Conservation (phyloP, 495 filamentous ascomycete species). For the Neurospora sp. region DNA sequence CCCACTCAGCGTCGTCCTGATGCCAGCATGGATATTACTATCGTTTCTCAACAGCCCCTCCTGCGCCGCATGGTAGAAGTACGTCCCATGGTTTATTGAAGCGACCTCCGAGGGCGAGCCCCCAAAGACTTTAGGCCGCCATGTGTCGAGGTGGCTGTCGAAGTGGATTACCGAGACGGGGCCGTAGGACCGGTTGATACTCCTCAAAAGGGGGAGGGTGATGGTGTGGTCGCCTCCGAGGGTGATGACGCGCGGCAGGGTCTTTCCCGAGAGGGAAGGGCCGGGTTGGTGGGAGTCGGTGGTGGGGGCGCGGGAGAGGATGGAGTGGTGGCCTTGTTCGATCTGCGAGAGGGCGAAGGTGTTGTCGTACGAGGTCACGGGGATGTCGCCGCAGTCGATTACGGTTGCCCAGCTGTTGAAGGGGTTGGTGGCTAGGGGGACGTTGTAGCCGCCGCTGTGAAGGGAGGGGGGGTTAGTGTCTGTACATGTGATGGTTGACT, state of each 20-base stretch:
- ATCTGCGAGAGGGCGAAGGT: slow-evolving; percentile 68
- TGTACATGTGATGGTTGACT: background rate
- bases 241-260: slow-evolving; percentile 54
- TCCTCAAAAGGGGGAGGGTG: slow-evolving; percentile 70
- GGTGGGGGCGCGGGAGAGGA: slow-evolving; percentile 40
- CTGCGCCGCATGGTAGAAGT: slow-evolving; percentile 73
- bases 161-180: slow-evolving; percentile 82
- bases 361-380: slow-evolving; percentile 72
- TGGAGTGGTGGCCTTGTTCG: slow-evolving; percentile 53
- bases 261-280: slow-evolving; percentile 41
- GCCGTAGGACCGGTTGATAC: slow-evolving; percentile 67
- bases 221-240: slow-evolving; percentile 81
- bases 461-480: background rate
- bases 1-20: slow-evolving; percentile 64
- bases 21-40: slow-evolving; percentile 64
- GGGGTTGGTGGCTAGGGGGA: slow-evolving; percentile 68
- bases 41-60: slow-evolving; percentile 67
- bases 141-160: slow-evolving; percentile 74
- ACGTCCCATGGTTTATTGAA: slow-evolving; percentile 71
- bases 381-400: slow-evolving; percentile 79
- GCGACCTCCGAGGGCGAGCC: slow-evolving; percentile 50
- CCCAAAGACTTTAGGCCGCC: slow-evolving; percentile 53
- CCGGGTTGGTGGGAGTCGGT: slow-evolving; percentile 38
- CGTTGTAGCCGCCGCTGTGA: slow-evolving; percentile 61
- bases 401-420: slow-evolving; percentile 68